Evolutionary conservation across 2,329 filamentous ascomycete species (phyloP).

Genomic region (Xylariaceae sp.): DNA sequence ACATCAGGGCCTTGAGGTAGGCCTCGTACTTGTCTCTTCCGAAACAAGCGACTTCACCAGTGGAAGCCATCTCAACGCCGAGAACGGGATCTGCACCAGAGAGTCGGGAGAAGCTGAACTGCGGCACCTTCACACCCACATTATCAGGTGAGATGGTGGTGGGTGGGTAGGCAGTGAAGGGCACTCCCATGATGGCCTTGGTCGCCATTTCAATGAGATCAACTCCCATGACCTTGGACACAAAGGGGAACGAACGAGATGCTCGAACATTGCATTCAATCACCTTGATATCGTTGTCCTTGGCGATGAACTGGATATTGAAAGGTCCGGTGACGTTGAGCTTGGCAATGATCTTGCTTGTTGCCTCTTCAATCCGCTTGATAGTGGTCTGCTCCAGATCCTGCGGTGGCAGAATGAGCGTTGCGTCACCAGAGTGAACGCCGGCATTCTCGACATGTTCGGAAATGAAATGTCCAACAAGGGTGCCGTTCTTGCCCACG

Average conservation of each 20-base stretch:
- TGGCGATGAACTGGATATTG: conserved; percentile 99
- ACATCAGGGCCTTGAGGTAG: conserved; percentile 92
- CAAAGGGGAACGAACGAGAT: conserved; percentile 94
- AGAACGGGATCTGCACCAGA: conserved; percentile 94
- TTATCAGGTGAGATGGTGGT: conserved; percentile 71
- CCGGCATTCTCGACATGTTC: conserved; percentile 98
- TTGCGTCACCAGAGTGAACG: conserved; percentile 97
- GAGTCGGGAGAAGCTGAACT: conserved; percentile 97
- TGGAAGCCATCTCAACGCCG: conserved; percentile 98
- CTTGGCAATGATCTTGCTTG: conserved; percentile 87
- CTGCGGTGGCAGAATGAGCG: conserved; percentile 88
- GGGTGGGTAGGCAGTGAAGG: conserved; percentile 75
- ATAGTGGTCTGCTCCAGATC: conserved; percentile 88
- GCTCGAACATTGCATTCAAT: conserved; percentile 98
- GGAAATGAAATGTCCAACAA: conserved; percentile 94
- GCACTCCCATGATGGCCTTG: conserved; percentile 86
- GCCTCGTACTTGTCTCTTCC: conserved; percentile 95
- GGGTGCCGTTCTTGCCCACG: conserved; percentile 80
- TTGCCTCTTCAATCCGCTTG: conserved; percentile 86
- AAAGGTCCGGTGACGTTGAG: conserved; percentile 94
- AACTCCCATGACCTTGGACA: conserved; percentile 97
- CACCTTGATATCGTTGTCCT: conserved; percentile 99
- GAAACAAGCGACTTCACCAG: conserved; percentile 95
- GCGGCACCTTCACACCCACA: conserved; percentile 95
- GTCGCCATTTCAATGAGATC: conserved; percentile 98